These are phyloP conservation scores for Stereum hirsutum DNA, from an alignment of 1,284 basidiomycete species.

Conservation along the genomic window DNA sequence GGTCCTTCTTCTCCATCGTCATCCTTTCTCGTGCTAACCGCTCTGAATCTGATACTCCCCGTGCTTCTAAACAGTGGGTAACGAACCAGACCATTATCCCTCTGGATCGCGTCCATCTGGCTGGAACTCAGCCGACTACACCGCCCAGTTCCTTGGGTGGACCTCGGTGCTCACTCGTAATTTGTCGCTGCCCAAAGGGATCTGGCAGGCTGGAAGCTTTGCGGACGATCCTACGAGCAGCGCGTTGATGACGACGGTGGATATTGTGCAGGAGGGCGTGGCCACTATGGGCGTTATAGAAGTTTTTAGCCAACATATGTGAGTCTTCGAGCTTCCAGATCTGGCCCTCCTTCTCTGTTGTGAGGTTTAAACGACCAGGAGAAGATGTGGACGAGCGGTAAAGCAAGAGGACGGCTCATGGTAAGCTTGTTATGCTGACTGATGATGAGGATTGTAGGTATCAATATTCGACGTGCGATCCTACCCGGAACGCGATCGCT, in stretches of 20 bases:
- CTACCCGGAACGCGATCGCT: constrained; percentile 22
- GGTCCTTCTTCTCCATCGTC: too few relatives aligned
- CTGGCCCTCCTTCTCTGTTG: too few relatives aligned
- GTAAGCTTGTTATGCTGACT: not conserved
- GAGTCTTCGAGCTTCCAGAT: constrained; percentile 5
- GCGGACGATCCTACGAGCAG: constrained; percentile 21
- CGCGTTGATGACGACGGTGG: constrained; percentile 22
- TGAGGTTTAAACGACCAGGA: too few relatives aligned
- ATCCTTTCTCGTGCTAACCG: too few relatives aligned
- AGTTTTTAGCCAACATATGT: constrained; percentile 25
- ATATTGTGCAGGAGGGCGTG: constrained; percentile 21
- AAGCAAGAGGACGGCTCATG: too few relatives aligned
- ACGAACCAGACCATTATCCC: constrained; percentile 27
- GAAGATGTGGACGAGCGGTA: too few relatives aligned
- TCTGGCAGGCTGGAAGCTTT: constrained; percentile 24
- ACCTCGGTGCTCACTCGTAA: constrained; percentile 18
- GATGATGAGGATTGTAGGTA: constrained; percentile 16
- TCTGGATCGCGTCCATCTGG: constrained; percentile 17
- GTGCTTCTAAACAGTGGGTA: constrained; percentile 20
- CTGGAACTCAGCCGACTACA: constrained; percentile 23
- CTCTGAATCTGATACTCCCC: too few relatives aligned
- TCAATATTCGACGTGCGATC: constrained; percentile 29
- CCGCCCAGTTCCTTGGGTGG: constrained; percentile 24
- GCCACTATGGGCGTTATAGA: constrained; percentile 20
- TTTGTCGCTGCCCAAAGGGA: constrained; percentile 18